Conservation (phyloP, 345 rosid species). For the Psidium friedrichsthalianum region DNA sequence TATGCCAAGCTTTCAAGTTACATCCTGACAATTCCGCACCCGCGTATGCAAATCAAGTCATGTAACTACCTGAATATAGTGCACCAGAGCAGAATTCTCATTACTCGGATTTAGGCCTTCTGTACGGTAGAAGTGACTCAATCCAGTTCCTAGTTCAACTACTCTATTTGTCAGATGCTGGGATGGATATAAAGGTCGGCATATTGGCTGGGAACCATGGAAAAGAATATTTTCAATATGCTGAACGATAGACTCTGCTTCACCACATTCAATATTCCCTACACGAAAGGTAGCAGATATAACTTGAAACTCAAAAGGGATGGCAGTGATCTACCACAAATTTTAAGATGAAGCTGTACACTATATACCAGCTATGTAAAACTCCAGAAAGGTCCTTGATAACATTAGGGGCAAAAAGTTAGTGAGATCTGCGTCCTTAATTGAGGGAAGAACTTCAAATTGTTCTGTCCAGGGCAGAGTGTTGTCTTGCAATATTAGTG, state of each 20-base stretch:
- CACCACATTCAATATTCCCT: slow-evolving; percentile 69
- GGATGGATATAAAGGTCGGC: slow-evolving; percentile 67
- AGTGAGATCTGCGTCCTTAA: slow-evolving; percentile 53
- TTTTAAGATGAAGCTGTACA: background rate
- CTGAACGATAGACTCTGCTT: slow-evolving; percentile 59
- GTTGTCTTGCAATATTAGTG: slow-evolving; percentile 48
- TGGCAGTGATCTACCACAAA: background rate
- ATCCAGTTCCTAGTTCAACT: slow-evolving; percentile 56
- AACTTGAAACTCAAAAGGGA: background rate
- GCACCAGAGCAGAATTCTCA: slow-evolving; percentile 75
- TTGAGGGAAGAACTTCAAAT: slow-evolving; percentile 50
- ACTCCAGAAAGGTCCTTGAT: slow-evolving; percentile 65
- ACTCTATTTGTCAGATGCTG: slow-evolving; percentile 71
- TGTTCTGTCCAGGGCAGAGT: slow-evolving; percentile 71
- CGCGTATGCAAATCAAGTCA: background rate
- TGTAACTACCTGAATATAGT: slow-evolving; percentile 69
- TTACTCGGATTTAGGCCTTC: slow-evolving; percentile 70
- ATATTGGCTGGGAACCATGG: slow-evolving; percentile 43
- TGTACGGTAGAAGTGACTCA: slow-evolving; percentile 37
- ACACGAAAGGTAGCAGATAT: background rate
- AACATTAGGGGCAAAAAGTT: slow-evolving; percentile 62
- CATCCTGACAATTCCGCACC: background rate
- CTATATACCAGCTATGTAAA: slow-evolving; percentile 61
- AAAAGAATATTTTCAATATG: slow-evolving; percentile 54
- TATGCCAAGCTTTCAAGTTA: background rate